phyloP scores from a whole-genome alignment of 768 basidiomycete species.

The Pisolithus tinctorius region DNA sequence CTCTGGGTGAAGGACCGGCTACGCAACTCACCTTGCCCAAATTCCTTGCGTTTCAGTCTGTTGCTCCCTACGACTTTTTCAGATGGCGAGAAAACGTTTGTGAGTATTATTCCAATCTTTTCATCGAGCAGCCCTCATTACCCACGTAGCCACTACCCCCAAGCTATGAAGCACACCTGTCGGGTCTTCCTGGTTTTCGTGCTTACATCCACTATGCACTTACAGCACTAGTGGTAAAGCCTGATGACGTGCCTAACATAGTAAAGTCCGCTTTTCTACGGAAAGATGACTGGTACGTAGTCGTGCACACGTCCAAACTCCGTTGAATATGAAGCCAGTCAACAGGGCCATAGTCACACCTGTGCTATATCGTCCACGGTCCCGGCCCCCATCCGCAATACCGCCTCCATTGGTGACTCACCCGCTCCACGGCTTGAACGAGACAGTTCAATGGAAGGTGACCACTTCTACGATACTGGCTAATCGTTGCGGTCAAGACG shows the following conservation, averaged over 20 bases:
- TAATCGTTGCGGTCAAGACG: constrained; percentile 34
- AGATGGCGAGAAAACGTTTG: constrained; percentile 52
- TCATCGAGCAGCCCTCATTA: constrained; percentile 1
- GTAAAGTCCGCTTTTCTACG: constrained; percentile 51
- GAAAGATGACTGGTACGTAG: constrained; percentile 46
- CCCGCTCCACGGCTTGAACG: constrained; percentile 34
- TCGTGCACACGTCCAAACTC: background rate
- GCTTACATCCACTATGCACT: constrained; percentile 62
- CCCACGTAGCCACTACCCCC: constrained; percentile 57
- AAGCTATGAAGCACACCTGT: constrained; percentile 58
- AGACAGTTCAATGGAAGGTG: constrained; percentile 44
- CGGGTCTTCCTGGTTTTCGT: constrained; percentile 66
- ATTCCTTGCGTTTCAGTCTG: constrained; percentile 46
- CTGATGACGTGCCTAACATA: constrained; percentile 33
- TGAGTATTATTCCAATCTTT: constrained; percentile 25
- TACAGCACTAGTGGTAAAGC: constrained; percentile 45
- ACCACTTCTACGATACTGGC: constrained; percentile 37
- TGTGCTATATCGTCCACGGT: constrained; percentile 61
- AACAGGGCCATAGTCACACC: constrained; percentile 50
- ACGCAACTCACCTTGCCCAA: constrained; percentile 41
- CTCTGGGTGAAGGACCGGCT: constrained; percentile 52
- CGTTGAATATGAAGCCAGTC: background rate
- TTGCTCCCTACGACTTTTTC: constrained; percentile 52
- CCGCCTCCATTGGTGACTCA: constrained; percentile 37
- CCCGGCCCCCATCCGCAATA: constrained; percentile 47